Evolutionary conservation across 805 yeast species (phyloP).

Genomic region (Suhomyces faveliae): DNA sequence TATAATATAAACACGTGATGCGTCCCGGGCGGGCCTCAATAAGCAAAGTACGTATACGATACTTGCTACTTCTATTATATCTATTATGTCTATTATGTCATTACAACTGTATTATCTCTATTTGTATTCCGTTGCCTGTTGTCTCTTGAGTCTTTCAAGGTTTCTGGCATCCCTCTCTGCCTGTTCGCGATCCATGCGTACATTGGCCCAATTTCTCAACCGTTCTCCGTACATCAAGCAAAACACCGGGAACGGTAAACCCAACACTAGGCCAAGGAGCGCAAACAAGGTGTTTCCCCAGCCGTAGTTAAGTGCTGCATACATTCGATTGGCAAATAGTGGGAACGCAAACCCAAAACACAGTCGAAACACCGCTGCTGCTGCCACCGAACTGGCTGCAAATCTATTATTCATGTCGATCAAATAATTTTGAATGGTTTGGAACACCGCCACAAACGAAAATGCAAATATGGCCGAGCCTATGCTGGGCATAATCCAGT

Average conservation of each 20-base stretch:
- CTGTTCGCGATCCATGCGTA: conserved; percentile 24
- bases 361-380: conserved; percentile 42
- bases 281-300: conserved; percentile 44
- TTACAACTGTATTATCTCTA: neutral
- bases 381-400: conserved; percentile 41
- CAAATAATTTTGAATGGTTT: conserved; percentile 35
- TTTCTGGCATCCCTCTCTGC: conserved; percentile 21
- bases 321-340: conserved; percentile 37
- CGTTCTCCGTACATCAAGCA: conserved; percentile 37
- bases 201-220: conserved; percentile 34
- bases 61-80: no score
- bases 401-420: conserved; percentile 40
- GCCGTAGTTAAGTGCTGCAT: conserved; percentile 33
- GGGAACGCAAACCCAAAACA: conserved; percentile 41
- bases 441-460: conserved; percentile 37
- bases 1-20: no score
- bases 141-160: conserved; percentile 14
- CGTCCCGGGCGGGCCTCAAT: no score
- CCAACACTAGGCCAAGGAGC: conserved; percentile 30
- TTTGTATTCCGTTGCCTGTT: neutral
- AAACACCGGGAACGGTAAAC: conserved; percentile 38
- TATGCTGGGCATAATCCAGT: conserved; percentile 39
- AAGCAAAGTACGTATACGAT: no score
- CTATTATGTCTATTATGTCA: no score
- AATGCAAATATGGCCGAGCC: conserved; percentile 39